phyloP scores from a whole-genome alignment of 352 stramenopile species.

The Phytopythium helicoides region DNA sequence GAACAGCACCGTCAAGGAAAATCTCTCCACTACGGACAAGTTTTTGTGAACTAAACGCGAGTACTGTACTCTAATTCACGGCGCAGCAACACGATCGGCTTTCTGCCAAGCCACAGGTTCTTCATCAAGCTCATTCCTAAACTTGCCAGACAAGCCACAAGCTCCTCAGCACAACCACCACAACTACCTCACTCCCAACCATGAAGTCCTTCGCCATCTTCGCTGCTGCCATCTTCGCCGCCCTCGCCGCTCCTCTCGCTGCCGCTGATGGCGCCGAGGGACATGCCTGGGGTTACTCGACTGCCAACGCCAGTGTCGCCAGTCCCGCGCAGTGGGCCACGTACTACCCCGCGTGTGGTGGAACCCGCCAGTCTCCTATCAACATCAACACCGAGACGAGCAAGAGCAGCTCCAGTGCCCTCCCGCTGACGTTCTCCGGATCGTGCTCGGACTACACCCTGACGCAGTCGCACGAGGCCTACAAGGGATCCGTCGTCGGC shows the following conservation, averaged over 20 bases:
- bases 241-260: conserved; percentile 9
- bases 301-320: conserved; percentile 5
- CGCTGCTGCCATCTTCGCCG: conserved; percentile 13
- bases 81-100: too few relatives aligned
- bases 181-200: conserved; percentile 3
- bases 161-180: neutral
- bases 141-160: neutral
- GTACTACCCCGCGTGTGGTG: conserved; percentile 9
- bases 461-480: conserved; percentile 9
- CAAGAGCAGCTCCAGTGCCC: neutral
- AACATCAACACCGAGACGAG: conserved; percentile 10
- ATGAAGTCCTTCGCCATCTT: conserved; percentile 26
- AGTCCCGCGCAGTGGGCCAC: conserved; percentile 7
- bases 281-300: conserved; percentile 6
- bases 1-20: too few relatives aligned
- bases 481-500: conserved; percentile 9
- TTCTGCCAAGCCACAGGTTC: neutral
- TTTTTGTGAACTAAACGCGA: too few relatives aligned
- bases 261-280: conserved; percentile 3
- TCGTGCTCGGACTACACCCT: conserved; percentile 8
- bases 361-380: conserved; percentile 11
- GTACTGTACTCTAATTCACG: too few relatives aligned
- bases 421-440: conserved; percentile 7
- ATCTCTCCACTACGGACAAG: too few relatives aligned
- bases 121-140: neutral